These are phyloP conservation scores for Cylindrodendrum hubeiense DNA, from an alignment of 2,329 filamentous ascomycete genomes.

Conservation along the genomic window DNA sequence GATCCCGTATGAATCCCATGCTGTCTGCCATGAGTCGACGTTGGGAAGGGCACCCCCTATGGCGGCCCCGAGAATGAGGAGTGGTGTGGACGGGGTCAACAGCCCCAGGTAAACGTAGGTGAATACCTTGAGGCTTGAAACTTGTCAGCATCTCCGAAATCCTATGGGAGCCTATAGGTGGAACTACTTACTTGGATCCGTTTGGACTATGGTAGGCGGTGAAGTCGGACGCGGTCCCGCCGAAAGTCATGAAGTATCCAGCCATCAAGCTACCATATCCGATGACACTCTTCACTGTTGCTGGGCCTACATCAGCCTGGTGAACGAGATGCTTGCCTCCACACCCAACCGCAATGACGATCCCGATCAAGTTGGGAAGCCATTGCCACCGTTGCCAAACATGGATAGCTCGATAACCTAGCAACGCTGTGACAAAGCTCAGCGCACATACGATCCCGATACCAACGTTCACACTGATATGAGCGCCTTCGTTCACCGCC, in stretches of 20 bases:
- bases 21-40: constrained; percentile 45
- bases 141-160: constrained; percentile 48
- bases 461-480: constrained; percentile 63
- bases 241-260: constrained; percentile 67
- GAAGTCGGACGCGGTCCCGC: constrained; percentile 68
- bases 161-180: constrained; percentile 29
- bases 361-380: constrained; percentile 66
- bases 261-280: constrained; percentile 62
- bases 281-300: constrained; percentile 53
- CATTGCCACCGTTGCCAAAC: constrained; percentile 68
- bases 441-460: constrained; percentile 68
- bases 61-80: constrained; percentile 55
- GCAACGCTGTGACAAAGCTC: constrained; percentile 65
- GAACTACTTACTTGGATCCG: constrained; percentile 35
- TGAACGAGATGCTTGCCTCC: constrained; percentile 62
- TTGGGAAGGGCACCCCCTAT: constrained; percentile 51
- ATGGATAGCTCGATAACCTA: constrained; percentile 67
- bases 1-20: constrained; percentile 46
- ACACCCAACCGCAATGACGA: constrained; percentile 65
- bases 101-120: constrained; percentile 62
- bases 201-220: constrained; percentile 62
- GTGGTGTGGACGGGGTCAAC: constrained; percentile 49
- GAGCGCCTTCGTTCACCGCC: constrained; percentile 55
- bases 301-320: constrained; percentile 56
- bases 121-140: constrained; percentile 37